Evolutionary conservation across 2,329 filamentous ascomycete species (phyloP).

Genomic region (Aspergillus jensenii): DNA sequence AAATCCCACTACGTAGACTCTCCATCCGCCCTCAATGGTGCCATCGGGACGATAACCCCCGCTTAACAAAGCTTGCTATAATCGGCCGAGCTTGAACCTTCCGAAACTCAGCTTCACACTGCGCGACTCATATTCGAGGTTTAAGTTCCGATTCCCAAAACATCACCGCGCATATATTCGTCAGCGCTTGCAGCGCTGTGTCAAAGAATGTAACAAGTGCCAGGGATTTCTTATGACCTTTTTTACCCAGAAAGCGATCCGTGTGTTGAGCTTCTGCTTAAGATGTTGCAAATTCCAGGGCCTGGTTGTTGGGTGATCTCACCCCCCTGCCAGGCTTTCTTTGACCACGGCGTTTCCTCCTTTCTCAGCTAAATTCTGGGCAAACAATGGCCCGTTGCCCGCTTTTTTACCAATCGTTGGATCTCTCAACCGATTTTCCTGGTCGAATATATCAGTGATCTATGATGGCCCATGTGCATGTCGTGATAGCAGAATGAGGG

Average conservation of each 20-base stretch:
- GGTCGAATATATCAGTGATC: background rate
- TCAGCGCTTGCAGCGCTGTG: constrained; percentile 17
- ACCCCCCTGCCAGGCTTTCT: background rate
- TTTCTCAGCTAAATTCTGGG: background rate
- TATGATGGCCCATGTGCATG: background rate
- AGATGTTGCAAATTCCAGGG: background rate
- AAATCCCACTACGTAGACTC: background rate
- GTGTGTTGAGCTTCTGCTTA: constrained; percentile 7
- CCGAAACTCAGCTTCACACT: constrained; percentile 1
- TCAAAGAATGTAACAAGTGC: constrained; percentile 4
- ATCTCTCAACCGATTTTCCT: background rate
- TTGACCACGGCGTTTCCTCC: constrained; percentile 4
- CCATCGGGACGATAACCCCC: background rate
- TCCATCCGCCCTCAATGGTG: background rate
- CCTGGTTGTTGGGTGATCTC: constrained; percentile 5
- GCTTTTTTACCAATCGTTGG: background rate
- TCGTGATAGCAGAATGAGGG: background rate
- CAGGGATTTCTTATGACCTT: constrained; percentile 5
- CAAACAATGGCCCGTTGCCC: constrained; percentile 1
- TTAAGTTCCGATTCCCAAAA: background rate
- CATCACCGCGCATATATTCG: background rate
- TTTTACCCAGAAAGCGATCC: constrained; percentile 11
- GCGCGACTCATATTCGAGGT: background rate
- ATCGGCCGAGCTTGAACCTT: background rate
- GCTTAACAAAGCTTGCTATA: background rate